Percentiles rank a stretch among this genome's conserved stretches.
Conservation (phyloP, 2,329 filamentous ascomycete genomes). For the Zasmidium citrigriseum region DNA sequence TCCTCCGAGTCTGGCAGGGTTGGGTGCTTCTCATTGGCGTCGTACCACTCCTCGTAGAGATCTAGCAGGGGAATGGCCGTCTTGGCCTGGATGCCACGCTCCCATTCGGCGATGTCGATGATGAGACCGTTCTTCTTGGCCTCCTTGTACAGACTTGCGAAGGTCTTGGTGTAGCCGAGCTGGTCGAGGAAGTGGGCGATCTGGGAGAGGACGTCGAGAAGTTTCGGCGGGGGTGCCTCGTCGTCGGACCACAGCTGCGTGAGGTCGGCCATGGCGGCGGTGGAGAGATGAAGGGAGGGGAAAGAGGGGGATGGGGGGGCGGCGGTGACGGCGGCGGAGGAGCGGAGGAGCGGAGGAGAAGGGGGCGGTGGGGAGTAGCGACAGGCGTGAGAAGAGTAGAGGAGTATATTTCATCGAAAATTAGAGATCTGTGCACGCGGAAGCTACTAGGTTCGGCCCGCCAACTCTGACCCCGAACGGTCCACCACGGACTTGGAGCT, state of each 20-base stretch:
- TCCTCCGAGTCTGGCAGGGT: conserved; percentile 14
- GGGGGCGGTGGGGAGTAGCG: background rate
- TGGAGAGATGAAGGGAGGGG: background rate
- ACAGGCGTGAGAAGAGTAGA: background rate
- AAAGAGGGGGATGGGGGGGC: background rate
- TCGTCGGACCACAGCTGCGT: conserved; percentile 16
- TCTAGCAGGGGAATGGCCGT: conserved; percentile 23
- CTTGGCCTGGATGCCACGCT: conserved; percentile 21
- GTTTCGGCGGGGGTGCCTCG: conserved; percentile 13
- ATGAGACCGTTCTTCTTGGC: conserved; percentile 32
- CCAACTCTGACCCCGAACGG: too few relatives aligned
- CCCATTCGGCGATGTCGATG: conserved; percentile 24
- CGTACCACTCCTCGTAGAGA: conserved; percentile 28
- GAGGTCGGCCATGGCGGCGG: background rate
- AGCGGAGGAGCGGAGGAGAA: background rate
- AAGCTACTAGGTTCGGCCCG: too few relatives aligned
- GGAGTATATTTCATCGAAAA: too few relatives aligned
- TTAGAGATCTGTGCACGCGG: too few relatives aligned
- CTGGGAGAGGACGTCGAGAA: conserved; percentile 28
- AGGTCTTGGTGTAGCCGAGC: conserved; percentile 35
- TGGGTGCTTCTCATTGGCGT: conserved; percentile 21
- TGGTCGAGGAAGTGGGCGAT: conserved; percentile 32
- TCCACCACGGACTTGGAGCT: background rate
- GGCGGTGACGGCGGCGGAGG: background rate
- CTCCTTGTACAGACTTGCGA: conserved; percentile 33